phyloP scores from a whole-genome alignment of 176 grass and related monocot species.

The Cenchrus americanus region DNA sequence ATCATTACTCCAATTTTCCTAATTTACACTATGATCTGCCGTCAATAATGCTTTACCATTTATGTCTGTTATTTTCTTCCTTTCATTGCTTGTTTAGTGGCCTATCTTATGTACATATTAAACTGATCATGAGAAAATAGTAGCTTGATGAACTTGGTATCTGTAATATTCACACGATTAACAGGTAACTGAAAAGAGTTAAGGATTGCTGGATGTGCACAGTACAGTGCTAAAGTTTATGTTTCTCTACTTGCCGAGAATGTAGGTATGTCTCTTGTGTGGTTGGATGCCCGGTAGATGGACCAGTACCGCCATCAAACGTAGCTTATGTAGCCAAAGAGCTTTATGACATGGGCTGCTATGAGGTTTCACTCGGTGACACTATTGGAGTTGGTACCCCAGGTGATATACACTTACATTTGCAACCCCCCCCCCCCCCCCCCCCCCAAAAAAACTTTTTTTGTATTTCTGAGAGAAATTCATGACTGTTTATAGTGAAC shows the following conservation, averaged over 20 bases:
- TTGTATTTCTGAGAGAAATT: neutral
- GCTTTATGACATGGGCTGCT: constrained; percentile 97
- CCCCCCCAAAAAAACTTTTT: too few species aligned
- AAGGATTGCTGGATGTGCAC: neutral
- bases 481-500: neutral
- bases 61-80: neutral
- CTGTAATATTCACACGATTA: neutral
- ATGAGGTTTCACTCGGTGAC: constrained; percentile 94
- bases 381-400: constrained; percentile 94
- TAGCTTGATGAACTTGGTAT: neutral
- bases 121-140: neutral
- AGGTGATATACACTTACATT: constrained; percentile 47
- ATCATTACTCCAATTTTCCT: neutral
- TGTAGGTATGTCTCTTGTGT: constrained; percentile 84
- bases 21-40: neutral
- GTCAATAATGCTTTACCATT: neutral
- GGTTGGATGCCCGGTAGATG: constrained; percentile 88
- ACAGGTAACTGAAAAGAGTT: neutral
- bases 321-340: constrained; percentile 92
- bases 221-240: neutral
- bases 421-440: too few species aligned
- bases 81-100: neutral
- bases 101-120: neutral
- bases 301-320: constrained; percentile 69
- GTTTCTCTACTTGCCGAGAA: constrained; percentile 19